These are phyloP conservation scores for Pulicaria dysenterica DNA, from an alignment of 129 eudicot species.

Conservation along the genomic window DNA sequence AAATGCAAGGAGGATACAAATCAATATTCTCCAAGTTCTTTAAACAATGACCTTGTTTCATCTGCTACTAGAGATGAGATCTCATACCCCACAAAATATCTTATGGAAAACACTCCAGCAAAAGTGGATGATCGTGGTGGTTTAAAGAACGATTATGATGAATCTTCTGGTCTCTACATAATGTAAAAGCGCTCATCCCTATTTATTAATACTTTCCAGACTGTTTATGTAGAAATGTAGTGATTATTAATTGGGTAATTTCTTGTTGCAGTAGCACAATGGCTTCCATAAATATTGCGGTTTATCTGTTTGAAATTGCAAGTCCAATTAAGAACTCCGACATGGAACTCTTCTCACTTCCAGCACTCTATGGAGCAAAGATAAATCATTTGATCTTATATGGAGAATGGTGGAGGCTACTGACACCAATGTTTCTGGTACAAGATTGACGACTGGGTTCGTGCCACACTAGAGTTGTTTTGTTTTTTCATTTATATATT, in stretches of 20 bases:
- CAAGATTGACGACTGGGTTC: conserved; percentile 82
- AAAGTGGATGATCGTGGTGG: conserved; percentile 29
- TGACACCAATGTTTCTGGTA: conserved; percentile 99
- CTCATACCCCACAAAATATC: conserved; percentile 6
- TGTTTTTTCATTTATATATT: neutral
- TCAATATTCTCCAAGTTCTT: conserved; percentile 20
- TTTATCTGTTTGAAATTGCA: conserved; percentile 77
- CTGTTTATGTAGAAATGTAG: neutral
- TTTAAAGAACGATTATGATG: conserved; percentile 42
- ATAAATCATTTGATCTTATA: conserved; percentile 67
- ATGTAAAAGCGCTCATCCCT: conserved; percentile 48
- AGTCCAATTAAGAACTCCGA: conserved; percentile 70
- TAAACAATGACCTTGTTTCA: conserved; percentile 9
- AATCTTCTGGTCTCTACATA: conserved; percentile 59
- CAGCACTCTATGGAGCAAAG: conserved; percentile 87
- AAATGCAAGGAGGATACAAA: conserved; percentile 41
- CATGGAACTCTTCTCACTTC: conserved; percentile 70
- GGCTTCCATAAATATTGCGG: conserved; percentile 77
- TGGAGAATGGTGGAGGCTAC: conserved; percentile 98
- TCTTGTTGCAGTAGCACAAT: conserved; percentile 66
- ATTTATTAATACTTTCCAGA: neutral
- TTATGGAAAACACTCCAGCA: conserved; percentile 23
- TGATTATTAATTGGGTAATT: conserved; percentile 18
- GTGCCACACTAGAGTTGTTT: conserved; percentile 47
- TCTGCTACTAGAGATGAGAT: conserved; percentile 31